These are phyloP conservation scores for Durusdinium trenchii DNA, from an alignment of 73 alveolate species.

Conservation along the genomic window DNA sequence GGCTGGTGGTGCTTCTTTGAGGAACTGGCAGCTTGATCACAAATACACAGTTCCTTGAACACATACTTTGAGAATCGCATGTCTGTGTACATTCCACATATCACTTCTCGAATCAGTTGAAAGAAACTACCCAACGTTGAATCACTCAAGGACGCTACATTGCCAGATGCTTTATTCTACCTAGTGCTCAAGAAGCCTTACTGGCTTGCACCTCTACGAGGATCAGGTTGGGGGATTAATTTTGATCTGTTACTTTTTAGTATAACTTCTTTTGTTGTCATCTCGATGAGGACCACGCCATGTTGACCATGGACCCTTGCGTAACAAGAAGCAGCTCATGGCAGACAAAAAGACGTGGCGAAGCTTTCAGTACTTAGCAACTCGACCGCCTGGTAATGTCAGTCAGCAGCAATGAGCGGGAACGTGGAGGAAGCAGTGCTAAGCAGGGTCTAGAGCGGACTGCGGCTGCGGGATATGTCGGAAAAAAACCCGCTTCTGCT, in stretches of 20 bases:
- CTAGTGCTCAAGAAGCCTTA: conserved; percentile 61
- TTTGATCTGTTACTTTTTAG: too few relatives aligned
- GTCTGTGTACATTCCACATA: not conserved
- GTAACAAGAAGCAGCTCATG: conserved; percentile 15
- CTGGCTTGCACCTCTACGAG: conserved; percentile 51
- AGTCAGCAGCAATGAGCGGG: too few relatives aligned
- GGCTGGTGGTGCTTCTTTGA: conserved; percentile 86
- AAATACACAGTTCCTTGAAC: too few relatives aligned
- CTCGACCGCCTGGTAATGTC: not conserved
- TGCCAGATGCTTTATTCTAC: conserved; percentile 17
- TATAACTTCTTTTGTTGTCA: not conserved
- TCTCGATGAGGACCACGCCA: conserved; percentile 14
- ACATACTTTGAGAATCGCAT: too few relatives aligned
- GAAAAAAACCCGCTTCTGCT: too few relatives aligned
- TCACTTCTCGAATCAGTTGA: not conserved
- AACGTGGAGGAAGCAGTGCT: too few relatives aligned
- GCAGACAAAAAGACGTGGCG: not conserved
- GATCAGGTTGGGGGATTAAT: too few relatives aligned
- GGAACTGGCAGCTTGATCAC: not conserved
- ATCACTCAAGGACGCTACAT: not conserved
- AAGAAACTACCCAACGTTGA: not conserved
- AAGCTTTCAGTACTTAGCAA: conserved; percentile 52
- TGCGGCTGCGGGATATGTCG: too few relatives aligned
- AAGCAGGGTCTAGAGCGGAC: too few relatives aligned
- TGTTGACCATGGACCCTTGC: conserved; percentile 54